phyloP scores from a whole-genome alignment of 768 basidiomycete genomes.

The Mycena indigotica region DNA sequence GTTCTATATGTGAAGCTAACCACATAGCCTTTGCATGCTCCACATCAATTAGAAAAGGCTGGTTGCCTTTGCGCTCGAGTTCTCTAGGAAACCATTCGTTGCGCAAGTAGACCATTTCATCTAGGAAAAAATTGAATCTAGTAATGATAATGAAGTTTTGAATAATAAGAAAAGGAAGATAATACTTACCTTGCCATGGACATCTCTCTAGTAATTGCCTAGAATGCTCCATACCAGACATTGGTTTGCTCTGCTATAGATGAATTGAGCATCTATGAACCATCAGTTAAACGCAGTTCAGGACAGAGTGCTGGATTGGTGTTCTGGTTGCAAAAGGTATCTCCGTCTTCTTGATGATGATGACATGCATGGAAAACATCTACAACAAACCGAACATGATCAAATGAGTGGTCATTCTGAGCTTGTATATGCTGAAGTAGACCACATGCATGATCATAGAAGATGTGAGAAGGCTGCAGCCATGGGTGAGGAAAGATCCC shows the following conservation, averaged over 20 bases:
- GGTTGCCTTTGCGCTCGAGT: not conserved
- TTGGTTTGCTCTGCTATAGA: conserved; percentile 33
- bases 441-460: conserved; percentile 26
- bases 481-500: not conserved
- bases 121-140: conserved; percentile 7
- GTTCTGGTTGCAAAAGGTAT: not conserved
- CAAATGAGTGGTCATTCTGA: not conserved
- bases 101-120: not conserved
- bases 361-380: no score
- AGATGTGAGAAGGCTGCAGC: conserved; percentile 16
- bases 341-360: conserved; percentile 2
- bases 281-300: conserved; percentile 22
- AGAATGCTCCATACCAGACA: no score
- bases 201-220: no score
- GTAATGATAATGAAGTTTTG: not conserved
- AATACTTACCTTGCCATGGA: conserved; percentile 29
- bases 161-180: not conserved
- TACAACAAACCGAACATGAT: not conserved
- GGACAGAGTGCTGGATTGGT: conserved; percentile 29
- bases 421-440: conserved; percentile 4
- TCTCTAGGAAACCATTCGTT: not conserved
- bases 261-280: conserved; percentile 32
- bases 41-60: not conserved
- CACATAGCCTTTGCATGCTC: no score
- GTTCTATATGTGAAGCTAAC: no score